Evolutionary conservation across 768 basidiomycete species (phyloP).

Genomic region (Naematelia aurantialba): DNA sequence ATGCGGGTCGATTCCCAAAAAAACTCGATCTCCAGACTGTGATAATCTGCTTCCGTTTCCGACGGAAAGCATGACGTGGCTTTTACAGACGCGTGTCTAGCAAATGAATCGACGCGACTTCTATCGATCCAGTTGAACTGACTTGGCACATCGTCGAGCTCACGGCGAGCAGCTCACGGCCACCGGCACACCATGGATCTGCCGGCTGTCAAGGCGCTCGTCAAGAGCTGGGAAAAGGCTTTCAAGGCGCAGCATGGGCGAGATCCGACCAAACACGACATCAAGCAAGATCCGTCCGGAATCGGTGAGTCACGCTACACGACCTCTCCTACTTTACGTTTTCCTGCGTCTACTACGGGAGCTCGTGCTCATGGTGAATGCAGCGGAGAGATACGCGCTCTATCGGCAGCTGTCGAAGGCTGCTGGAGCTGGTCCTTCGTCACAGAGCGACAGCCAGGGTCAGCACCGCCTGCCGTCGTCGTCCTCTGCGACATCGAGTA

Average conservation of each 20-base stretch:
- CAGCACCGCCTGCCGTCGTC: constrained; percentile 17
- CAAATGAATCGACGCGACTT: neutral
- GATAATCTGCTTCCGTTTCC: neutral
- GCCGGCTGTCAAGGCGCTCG: constrained; percentile 44
- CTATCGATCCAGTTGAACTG: neutral
- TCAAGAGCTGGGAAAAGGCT: constrained; percentile 51
- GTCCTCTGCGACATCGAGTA: constrained; percentile 7
- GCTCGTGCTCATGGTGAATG: neutral
- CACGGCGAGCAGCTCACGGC: no score
- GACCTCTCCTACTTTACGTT: neutral
- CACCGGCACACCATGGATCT: no score
- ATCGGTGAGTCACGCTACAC: constrained; percentile 46
- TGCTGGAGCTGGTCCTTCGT: constrained; percentile 8
- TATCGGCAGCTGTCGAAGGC: constrained; percentile 33
- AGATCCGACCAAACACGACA: constrained; percentile 51
- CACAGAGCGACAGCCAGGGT: constrained; percentile 8
- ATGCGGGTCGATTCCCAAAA: neutral
- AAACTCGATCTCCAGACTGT: neutral
- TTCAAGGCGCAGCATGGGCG: constrained; percentile 45
- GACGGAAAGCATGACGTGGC: neutral
- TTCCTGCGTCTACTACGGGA: no score
- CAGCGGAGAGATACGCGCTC: constrained; percentile 39
- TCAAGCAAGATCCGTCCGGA: constrained; percentile 45
- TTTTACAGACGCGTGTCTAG: neutral
- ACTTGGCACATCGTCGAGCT: neutral